Base-by-base conservation (phyloP, 345 rosid species). In the Eucalyptus marginata region DNA sequence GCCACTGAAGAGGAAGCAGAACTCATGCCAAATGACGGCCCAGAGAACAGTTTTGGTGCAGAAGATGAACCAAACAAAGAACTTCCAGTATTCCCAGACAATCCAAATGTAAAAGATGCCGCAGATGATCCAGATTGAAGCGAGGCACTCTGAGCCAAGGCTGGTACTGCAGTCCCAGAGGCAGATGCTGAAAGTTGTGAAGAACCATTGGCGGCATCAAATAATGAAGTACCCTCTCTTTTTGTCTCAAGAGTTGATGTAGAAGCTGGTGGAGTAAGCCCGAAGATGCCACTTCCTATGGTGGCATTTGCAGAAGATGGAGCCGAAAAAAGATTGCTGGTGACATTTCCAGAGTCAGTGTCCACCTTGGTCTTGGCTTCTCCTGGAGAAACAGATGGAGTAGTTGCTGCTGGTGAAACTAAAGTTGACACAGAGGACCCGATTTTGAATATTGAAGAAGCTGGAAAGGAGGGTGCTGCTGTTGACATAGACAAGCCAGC, bases 11-110 rank as follows among this genome's bases (percentile, higher is more conserved):
- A 90, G 25, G 91, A 54, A 86, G 92, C 81, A 80, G 94, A 89
- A 90, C 95, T 89, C 68, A 84, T 58, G 71, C 95, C 97, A 90
- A 94, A 94, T n/a, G 94, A 80, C 13, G 95, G 46, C 85, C 92
- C 91, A 24, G 93, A 83, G 88, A 94, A 94, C 49, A 89, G 90
- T 54, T 90, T 88, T 47, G 91, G 89, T n/a, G 86, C 91, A 43
- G 95, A 44, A 86, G 99, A 94, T 27, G 94, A 90, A 17, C 94
- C 93, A 93, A 94, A 95, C 44, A 90, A 62, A 31, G 95, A 93
- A 88, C 92, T 91, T 87, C 93, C 92, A 43, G 97, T 54, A 90
- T 86, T 95, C 85, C 93, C 95, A 86, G 93, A 88, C 88, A 89
- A 87, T 31, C 93, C 92, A 91, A 93, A 95, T 88, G 94, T 90